Evolutionary conservation across 2,329 filamentous ascomycete species (phyloP).

Genomic region (Fusarium tupiense): DNA sequence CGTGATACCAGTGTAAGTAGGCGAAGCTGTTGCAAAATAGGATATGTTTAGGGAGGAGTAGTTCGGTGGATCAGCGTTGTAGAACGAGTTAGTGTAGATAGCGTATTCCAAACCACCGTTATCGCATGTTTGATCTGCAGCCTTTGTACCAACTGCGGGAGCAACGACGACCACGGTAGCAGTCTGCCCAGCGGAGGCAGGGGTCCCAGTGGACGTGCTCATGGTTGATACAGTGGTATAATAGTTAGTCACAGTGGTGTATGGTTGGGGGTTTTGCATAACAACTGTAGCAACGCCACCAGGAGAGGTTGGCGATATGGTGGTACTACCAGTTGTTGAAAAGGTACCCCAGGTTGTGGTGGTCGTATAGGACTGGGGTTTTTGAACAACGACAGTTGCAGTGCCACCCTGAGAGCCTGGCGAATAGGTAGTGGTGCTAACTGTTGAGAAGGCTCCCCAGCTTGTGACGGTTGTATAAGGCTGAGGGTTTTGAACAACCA

Average conservation of each 20-base stretch:
- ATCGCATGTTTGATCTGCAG: background rate
- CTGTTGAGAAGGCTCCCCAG: background rate
- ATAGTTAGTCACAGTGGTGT: background rate
- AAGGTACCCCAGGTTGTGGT: background rate
- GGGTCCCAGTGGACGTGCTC: background rate
- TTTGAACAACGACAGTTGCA: background rate
- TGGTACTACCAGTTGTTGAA: background rate
- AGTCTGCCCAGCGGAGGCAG: background rate
- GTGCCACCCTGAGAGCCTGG: fast-evolving
- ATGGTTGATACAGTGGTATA: background rate
- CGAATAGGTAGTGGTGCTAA: background rate
- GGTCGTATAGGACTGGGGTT: background rate
- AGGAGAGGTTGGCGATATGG: background rate
- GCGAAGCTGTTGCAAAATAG: background rate
- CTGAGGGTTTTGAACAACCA: no score
- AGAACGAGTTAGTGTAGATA: background rate
- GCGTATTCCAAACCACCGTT: slow-evolving; percentile 1
- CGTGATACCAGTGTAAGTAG: background rate
- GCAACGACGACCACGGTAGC: background rate
- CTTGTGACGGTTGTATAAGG: background rate
- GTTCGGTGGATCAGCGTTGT: background rate
- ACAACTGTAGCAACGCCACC: background rate
- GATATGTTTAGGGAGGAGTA: background rate
- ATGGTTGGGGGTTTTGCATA: background rate
- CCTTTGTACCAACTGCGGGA: background rate